These are phyloP conservation scores for Atractiella rhizophila DNA, from an alignment of 768 basidiomycete species.

Conservation along the genomic window DNA sequence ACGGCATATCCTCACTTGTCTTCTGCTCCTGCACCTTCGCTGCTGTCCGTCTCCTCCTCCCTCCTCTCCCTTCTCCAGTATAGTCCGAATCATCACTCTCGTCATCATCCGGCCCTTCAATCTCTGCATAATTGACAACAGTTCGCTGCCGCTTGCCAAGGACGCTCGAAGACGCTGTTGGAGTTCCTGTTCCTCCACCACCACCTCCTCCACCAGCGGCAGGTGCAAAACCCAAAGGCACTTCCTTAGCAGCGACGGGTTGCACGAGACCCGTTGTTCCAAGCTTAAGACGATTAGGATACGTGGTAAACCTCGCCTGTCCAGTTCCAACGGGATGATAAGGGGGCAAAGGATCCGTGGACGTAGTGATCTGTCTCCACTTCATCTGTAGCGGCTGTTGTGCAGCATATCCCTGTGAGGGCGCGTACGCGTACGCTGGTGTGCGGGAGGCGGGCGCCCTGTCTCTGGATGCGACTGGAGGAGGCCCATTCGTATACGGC, in stretches of 20 bases:
- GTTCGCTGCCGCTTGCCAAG: conserved; percentile 24
- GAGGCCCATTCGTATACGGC: too few relatives aligned
- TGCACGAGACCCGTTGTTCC: conserved; percentile 76
- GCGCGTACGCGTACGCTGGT: too few relatives aligned
- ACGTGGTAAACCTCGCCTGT: conserved; percentile 59
- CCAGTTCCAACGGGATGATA: conserved; percentile 9
- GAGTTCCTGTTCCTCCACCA: conserved; percentile 14
- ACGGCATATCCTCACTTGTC: too few relatives aligned
- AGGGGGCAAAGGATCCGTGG: conserved; percentile 4
- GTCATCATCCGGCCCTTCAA: conserved; percentile 45
- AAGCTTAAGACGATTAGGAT: conserved; percentile 68
- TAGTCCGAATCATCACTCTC: conserved; percentile 40
- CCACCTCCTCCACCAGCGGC: conserved; percentile 17
- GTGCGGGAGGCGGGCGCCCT: too few relatives aligned
- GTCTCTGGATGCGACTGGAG: too few relatives aligned
- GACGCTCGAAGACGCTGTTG: conserved; percentile 25
- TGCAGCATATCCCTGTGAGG: too few relatives aligned
- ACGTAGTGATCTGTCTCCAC: too few relatives aligned
- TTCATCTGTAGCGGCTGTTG: too few relatives aligned
- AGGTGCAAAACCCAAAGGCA: conserved; percentile 7
- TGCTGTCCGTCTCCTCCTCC: conserved; percentile 34
- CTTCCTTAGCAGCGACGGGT: conserved; percentile 34
- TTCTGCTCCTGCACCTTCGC: conserved; percentile 19
- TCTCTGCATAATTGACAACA: conserved; percentile 49
- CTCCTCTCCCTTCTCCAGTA: too few relatives aligned